A percentile compares a stretch with the other conserved stretches of the same genome.
phyloP scores from a whole-genome alignment of 352 stramenopile genomes.

The Globisporangium acanthophoron region DNA sequence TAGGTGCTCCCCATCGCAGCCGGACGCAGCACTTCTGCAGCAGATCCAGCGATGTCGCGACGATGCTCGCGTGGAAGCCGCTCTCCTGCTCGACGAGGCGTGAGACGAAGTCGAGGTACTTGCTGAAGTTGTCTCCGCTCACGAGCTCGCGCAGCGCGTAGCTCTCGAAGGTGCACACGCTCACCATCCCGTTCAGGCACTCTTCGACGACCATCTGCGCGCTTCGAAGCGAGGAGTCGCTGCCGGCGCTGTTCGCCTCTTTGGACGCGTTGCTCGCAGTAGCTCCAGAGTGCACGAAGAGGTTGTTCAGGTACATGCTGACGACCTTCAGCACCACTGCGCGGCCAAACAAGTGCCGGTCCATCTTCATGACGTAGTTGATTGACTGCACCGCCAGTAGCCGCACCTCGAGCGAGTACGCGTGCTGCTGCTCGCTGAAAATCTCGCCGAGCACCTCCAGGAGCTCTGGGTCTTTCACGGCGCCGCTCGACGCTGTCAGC shows the following conservation, averaged over 20 bases:
- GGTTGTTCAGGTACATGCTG: constrained; percentile 40
- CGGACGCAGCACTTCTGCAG: constrained; percentile 72
- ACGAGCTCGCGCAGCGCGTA: constrained; percentile 52
- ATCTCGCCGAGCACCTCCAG: constrained; percentile 45
- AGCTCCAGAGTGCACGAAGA: constrained; percentile 31
- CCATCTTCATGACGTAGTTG: constrained; percentile 86
- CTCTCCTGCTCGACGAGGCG: constrained; percentile 25
- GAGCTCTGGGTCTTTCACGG: constrained; percentile 56
- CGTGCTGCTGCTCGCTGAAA: constrained; percentile 30
- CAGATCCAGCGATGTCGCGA: constrained; percentile 55
- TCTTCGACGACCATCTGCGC: constrained; percentile 77
- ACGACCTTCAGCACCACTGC: constrained; percentile 42
- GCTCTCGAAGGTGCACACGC: constrained; percentile 48
- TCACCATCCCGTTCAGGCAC: constrained; percentile 66
- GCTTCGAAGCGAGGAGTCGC: constrained; percentile 17
- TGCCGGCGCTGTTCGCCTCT: background rate
- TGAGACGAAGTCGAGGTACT: constrained; percentile 54
- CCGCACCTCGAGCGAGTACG: constrained; percentile 40
- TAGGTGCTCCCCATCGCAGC: constrained; percentile 41
- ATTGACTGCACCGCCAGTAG: constrained; percentile 73
- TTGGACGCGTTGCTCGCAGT: background rate
- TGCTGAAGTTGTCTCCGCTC: constrained; percentile 25
- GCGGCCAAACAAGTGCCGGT: constrained; percentile 51
- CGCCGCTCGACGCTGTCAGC: constrained; percentile 16
- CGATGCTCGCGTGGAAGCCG: constrained; percentile 54